Conservation (phyloP, 805 yeast genomes). For the Metschnikowia borealis region DNA sequence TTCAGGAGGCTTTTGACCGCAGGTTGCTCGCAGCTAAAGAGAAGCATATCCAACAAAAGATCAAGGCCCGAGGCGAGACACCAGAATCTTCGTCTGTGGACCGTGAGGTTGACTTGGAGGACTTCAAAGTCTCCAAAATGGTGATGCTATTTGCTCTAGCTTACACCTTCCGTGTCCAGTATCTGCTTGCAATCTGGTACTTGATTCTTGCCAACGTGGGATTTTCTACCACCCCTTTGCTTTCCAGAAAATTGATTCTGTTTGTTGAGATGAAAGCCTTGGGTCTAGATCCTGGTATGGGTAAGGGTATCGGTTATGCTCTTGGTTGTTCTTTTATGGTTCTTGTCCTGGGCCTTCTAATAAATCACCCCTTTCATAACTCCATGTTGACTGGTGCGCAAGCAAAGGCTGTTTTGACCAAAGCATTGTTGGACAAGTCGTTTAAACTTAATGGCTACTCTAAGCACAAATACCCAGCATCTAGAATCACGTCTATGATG, state of each 20-base stretch:
- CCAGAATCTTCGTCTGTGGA: slow-evolving; percentile 17
- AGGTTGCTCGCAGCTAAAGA: slow-evolving; percentile 12
- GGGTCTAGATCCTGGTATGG: slow-evolving; percentile 23
- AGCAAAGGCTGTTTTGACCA: slow-evolving; percentile 65
- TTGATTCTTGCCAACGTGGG: slow-evolving; percentile 25
- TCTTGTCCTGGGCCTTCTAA: slow-evolving; percentile 26
- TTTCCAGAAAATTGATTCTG: slow-evolving; percentile 33
- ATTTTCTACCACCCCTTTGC: slow-evolving; percentile 31
- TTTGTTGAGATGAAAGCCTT: slow-evolving; percentile 29
- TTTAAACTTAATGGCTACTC: slow-evolving; percentile 57
- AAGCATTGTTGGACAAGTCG: slow-evolving; percentile 66
- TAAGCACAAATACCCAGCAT: slow-evolving; percentile 56
- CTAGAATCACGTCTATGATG: slow-evolving; percentile 70
- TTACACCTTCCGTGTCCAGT: slow-evolving; percentile 30
- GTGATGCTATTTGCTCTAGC: slow-evolving; percentile 23
- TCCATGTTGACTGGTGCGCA: slow-evolving; percentile 66
- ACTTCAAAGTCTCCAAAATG: slow-evolving; percentile 26
- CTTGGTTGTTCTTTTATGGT: slow-evolving; percentile 34
- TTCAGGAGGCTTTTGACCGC: slow-evolving; percentile 11
- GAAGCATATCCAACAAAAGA: slow-evolving; percentile 22
- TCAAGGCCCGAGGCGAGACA: slow-evolving; percentile 24
- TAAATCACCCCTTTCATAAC: slow-evolving; percentile 62
- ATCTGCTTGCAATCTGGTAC: slow-evolving; percentile 19
- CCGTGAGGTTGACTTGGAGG: slow-evolving; percentile 26
- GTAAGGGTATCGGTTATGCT: slow-evolving; percentile 40